Evolutionary conservation across 495 filamentous ascomycete species (phyloP).

Genomic region (Penicillium longicatenatum): DNA sequence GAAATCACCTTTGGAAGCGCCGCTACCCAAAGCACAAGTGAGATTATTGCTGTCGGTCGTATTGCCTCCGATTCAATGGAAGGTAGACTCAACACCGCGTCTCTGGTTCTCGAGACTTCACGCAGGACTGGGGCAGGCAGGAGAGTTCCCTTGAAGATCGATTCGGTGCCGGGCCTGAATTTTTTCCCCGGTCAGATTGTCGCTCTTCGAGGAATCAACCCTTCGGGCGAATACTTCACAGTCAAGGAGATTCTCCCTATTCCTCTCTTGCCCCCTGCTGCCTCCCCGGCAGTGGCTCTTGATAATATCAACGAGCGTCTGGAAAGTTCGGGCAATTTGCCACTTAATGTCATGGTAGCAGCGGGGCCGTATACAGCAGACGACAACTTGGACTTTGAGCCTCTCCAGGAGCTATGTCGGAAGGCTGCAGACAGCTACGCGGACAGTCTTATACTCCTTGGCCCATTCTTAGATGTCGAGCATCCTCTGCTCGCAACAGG

Average conservation of each 20-base stretch:
- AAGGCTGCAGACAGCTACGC: conserved; percentile 72
- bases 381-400: conserved; percentile 85
- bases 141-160: conserved; percentile 77
- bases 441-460: conserved; percentile 79
- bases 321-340: conserved; percentile 55
- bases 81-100: conserved; percentile 80
- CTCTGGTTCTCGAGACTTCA: conserved; percentile 84
- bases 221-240: conserved; percentile 79
- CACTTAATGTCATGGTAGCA: conserved; percentile 74
- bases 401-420: conserved; percentile 76
- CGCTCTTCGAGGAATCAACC: conserved; percentile 82
- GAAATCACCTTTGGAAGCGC: conserved; percentile 87
- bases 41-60: conserved; percentile 86
- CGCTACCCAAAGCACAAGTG: conserved; percentile 75
- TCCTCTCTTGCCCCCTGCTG: conserved; percentile 69
- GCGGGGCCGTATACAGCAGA: conserved; percentile 91
- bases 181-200: conserved; percentile 97
- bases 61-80: conserved; percentile 85
- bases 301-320: conserved; percentile 67
- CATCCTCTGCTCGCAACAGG: conserved; percentile 88
- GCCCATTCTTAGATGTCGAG: conserved; percentile 88
- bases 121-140: conserved; percentile 80
- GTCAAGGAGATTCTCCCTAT: conserved; percentile 75
- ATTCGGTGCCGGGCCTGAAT: conserved; percentile 66
- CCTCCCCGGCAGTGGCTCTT: conserved; percentile 60